These are phyloP conservation scores for Capsella bursapastoris DNA, from an alignment of 345 rosid species.

Conservation along the genomic window DNA sequence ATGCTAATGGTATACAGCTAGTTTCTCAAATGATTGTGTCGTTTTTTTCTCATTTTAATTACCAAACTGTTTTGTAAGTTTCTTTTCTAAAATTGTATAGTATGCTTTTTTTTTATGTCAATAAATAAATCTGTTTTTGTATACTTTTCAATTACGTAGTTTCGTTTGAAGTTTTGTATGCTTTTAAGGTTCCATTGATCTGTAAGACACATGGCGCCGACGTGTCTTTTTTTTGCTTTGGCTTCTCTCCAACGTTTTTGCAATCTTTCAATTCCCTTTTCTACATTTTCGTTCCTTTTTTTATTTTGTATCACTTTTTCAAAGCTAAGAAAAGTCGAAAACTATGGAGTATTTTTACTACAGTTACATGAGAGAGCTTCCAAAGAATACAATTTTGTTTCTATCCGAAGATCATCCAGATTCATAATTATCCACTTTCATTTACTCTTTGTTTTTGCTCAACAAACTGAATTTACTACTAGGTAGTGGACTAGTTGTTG, in stretches of 20 bases:
- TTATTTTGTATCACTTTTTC: background rate
- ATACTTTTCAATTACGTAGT: conserved; percentile 8
- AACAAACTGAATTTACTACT: background rate
- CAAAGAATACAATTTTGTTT: background rate
- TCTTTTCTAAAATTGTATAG: no score
- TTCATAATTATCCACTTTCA: background rate
- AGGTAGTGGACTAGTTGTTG: no score
- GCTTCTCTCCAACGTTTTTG: conserved; percentile 18
- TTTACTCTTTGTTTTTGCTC: background rate
- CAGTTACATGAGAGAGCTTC: background rate
- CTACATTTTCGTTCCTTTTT: background rate
- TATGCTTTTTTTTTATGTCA: no score
- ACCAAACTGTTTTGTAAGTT: background rate
- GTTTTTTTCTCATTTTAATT: background rate
- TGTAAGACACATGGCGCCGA: conserved; percentile 18
- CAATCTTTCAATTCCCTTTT: background rate
- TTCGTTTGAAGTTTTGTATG: background rate
- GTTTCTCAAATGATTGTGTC: conserved; percentile 7
- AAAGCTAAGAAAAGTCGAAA: background rate
- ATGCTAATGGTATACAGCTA: conserved; percentile 33
- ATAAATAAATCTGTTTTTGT: no score
- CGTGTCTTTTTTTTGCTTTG: background rate
- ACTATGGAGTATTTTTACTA: background rate
- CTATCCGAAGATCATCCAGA: background rate
- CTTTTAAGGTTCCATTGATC: conserved; percentile 3